Conservation (phyloP, 176 grass and related monocot species). For the Musa itinerans region DNA sequence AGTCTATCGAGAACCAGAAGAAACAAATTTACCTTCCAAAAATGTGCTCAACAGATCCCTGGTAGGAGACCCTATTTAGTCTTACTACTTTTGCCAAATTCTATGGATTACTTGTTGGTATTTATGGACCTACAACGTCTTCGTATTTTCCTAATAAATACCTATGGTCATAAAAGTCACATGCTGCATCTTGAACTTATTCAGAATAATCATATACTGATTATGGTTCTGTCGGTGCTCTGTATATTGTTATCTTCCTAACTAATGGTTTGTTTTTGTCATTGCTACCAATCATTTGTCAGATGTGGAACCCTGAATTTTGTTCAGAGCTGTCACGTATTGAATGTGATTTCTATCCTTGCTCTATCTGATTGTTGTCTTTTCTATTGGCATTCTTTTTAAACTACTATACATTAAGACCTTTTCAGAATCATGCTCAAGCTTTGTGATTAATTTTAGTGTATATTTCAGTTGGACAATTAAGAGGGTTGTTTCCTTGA, state of each 20-base stretch:
- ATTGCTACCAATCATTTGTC: not conserved
- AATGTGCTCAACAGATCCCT: conserved; percentile 9
- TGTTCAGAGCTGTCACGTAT: not conserved
- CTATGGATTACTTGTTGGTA: not conserved
- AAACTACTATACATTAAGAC: not conserved
- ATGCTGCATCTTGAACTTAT: not conserved
- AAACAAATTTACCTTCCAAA: conserved; percentile 3
- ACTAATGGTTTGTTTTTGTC: not conserved
- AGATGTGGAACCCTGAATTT: not conserved
- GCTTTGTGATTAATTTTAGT: not conserved
- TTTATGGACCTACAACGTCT: not conserved
- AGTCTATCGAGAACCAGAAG: conserved; percentile 18
- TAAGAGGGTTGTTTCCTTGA: conserved; percentile 1
- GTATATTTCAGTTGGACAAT: not conserved
- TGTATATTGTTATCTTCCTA: not conserved
- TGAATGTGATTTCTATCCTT: not conserved
- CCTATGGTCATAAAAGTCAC: not conserved
- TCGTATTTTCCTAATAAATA: not conserved
- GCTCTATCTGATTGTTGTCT: not conserved
- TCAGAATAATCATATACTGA: no score
- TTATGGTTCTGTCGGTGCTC: not conserved
- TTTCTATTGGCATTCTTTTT: not conserved
- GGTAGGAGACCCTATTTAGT: not conserved
- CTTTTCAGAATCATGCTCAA: not conserved
- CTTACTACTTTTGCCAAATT: not conserved